Evolutionary conservation across 1,284 basidiomycete genomes (phyloP).

Genomic region (Trichosporon sp.): DNA sequence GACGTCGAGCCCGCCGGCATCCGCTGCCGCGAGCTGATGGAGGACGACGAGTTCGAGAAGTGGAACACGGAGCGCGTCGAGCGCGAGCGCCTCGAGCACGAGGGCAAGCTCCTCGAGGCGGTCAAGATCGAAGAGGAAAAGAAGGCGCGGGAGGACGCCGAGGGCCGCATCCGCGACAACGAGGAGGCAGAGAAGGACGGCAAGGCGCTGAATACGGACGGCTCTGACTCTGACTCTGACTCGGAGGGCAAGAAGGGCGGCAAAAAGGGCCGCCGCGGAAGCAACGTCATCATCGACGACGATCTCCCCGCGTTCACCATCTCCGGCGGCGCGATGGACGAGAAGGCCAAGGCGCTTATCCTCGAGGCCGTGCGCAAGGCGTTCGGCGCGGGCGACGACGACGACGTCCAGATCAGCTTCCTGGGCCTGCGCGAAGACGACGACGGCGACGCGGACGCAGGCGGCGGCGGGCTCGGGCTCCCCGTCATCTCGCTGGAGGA

Average conservation of each 20-base stretch:
- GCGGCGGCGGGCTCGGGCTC: neutral
- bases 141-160: constrained; percentile 12
- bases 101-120: constrained; percentile 5
- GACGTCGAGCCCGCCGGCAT: constrained; percentile 38
- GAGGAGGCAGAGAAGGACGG: constrained; percentile 3
- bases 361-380: constrained; percentile 1
- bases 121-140: neutral
- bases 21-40: constrained; percentile 43
- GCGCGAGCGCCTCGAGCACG: neutral
- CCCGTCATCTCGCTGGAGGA: neutral
- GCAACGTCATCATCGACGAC: neutral
- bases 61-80: constrained; percentile 17
- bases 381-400: neutral
- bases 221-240: neutral
- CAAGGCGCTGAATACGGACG: neutral
- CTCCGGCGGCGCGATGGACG: neutral
- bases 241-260: neutral
- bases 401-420: neutral
- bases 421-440: neutral
- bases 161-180: constrained; percentile 12
- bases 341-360: neutral
- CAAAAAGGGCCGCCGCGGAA: neutral
- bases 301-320: neutral
- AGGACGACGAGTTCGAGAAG: constrained; percentile 35
- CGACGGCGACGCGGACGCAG: neutral